Percentiles rank a stretch among this genome's conserved stretches.
Evolutionary conservation across 2,329 filamentous ascomycete species (phyloP).

Genomic region (Cordyceps cateniannulata): DNA sequence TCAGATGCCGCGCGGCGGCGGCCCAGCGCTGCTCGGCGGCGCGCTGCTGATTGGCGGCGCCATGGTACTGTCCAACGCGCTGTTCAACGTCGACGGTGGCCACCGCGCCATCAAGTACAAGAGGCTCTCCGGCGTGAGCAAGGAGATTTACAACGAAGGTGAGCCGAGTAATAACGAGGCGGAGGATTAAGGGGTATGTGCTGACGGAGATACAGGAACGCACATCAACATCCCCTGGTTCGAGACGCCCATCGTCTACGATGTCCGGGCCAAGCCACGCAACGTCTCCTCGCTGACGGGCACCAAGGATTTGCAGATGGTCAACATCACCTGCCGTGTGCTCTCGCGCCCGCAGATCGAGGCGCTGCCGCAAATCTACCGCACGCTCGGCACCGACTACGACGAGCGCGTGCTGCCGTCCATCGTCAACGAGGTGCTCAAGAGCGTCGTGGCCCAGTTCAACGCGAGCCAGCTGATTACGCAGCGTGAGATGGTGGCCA

Average conservation of each 20-base stretch:
- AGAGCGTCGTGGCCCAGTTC: conserved; percentile 98
- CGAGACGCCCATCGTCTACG: conserved; percentile 93
- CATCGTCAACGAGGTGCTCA: conserved; percentile 97
- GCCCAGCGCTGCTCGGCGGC: conserved; percentile 34
- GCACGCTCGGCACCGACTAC: conserved; percentile 90
- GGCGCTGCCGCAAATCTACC: conserved; percentile 92
- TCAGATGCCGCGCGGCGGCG: conserved; percentile 33
- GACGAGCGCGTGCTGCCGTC: conserved; percentile 95
- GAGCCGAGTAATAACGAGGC: conserved; percentile 18
- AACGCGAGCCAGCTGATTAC: conserved; percentile 98
- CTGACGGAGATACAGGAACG: conserved; percentile 55
- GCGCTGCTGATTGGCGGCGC: conserved; percentile 42
- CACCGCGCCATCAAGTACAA: conserved; percentile 99
- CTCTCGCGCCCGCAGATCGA: conserved; percentile 84
- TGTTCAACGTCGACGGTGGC: conserved; percentile 90
- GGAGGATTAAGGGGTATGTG: background rate
- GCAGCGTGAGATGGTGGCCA: conserved; percentile 93
- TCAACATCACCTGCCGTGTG: conserved; percentile 99
- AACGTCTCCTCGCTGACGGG: conserved; percentile 96
- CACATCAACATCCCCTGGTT: conserved; percentile 95
- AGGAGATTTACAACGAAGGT: conserved; percentile 97
- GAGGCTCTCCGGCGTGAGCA: conserved; percentile 83
- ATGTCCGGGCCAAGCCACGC: conserved; percentile 94
- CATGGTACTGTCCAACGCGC: conserved; percentile 50
- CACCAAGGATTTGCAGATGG: conserved; percentile 99